A percentile compares a stretch with the other conserved stretches of the same genome.
Evolutionary conservation across 2,329 filamentous ascomycete species (phyloP).

Genomic region (Aspergillus terreus): DNA sequence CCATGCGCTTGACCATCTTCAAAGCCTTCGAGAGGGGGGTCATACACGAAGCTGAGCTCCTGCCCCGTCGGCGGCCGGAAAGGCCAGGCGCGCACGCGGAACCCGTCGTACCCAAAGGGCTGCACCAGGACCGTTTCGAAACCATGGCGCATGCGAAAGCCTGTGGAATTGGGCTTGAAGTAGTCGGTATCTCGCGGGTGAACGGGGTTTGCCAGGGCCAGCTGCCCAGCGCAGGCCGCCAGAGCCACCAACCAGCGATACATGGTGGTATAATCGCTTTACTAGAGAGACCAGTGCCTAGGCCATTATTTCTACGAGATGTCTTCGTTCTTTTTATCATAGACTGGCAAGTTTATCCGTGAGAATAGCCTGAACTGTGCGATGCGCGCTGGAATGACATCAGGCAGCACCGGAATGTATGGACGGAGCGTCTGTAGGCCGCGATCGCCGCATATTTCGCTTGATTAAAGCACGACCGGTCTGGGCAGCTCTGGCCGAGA

Average conservation of each 20-base stretch:
- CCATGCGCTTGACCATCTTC: slow-evolving; percentile 29
- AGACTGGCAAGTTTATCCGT: neutral
- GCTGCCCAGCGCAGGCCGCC: neutral
- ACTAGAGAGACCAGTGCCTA: too few relatives aligned
- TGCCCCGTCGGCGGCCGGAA: slow-evolving; percentile 32
- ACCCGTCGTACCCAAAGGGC: slow-evolving; percentile 39
- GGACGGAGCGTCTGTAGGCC: neutral
- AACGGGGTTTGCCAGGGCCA: neutral
- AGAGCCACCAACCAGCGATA: slow-evolving; percentile 2
- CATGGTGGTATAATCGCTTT: neutral
- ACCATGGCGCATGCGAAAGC: slow-evolving; percentile 35
- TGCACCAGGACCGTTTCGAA: slow-evolving; percentile 38
- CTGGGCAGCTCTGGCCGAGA: too few relatives aligned
- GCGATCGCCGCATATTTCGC: neutral
- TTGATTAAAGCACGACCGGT: too few relatives aligned
- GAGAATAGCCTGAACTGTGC: slow-evolving; percentile 1
- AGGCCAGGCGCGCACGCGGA: slow-evolving; percentile 38
- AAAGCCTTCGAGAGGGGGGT: slow-evolving; percentile 37
- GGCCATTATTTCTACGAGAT: too few relatives aligned
- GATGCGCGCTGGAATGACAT: neutral
- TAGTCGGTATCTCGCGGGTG: slow-evolving; percentile 7
- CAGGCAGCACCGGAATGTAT: neutral
- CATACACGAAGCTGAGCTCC: slow-evolving; percentile 37
- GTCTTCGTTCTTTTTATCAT: neutral
- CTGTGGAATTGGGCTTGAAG: slow-evolving; percentile 18